phyloP scores from a whole-genome alignment of 257 asterid genomes.

The Eucommia ulmoides region DNA sequence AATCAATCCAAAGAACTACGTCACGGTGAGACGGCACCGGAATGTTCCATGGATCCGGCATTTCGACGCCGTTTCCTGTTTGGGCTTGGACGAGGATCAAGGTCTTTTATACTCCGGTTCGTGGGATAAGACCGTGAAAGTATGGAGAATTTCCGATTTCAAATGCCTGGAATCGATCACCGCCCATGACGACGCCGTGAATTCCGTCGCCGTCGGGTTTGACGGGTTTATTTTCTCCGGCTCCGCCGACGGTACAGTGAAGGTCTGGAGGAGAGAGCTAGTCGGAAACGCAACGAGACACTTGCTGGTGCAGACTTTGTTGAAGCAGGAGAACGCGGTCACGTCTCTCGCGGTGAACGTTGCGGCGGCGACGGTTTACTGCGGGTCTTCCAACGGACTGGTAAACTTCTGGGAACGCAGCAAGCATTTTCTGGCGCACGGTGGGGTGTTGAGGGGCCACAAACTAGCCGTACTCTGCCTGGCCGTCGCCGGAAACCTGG shows the following conservation, averaged over 20 bases:
- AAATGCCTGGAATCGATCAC: slow-evolving; percentile 64
- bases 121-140: slow-evolving; percentile 82
- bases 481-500: slow-evolving; percentile 51
- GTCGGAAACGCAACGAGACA: slow-evolving; percentile 40
- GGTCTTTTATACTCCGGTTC: slow-evolving; percentile 78
- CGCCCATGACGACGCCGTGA: slow-evolving; percentile 76
- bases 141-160: slow-evolving; percentile 75
- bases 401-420: slow-evolving; percentile 70
- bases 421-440: slow-evolving; percentile 45
- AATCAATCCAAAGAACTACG: slow-evolving; percentile 59
- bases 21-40: slow-evolving; percentile 37
- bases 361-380: slow-evolving; percentile 36
- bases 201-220: slow-evolving; percentile 49
- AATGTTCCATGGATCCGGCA: slow-evolving; percentile 80
- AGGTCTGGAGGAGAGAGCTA: slow-evolving; percentile 77
- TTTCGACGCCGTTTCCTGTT: slow-evolving; percentile 69
- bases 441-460: slow-evolving; percentile 81
- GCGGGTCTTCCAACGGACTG: slow-evolving; percentile 83
- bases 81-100: slow-evolving; percentile 36
- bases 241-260: slow-evolving; percentile 87
- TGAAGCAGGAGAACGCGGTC: slow-evolving; percentile 57
- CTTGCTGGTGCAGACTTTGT: slow-evolving; percentile 47
- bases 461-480: slow-evolving; percentile 78
- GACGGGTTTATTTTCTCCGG: slow-evolving; percentile 69
- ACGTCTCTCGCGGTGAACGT: slow-evolving; percentile 53